Percentiles rank a stretch among this genome's conserved stretches.
These are phyloP conservation scores for Lachnellula arida DNA, from an alignment of 2,329 filamentous ascomycete species.

Conservation along the genomic window DNA sequence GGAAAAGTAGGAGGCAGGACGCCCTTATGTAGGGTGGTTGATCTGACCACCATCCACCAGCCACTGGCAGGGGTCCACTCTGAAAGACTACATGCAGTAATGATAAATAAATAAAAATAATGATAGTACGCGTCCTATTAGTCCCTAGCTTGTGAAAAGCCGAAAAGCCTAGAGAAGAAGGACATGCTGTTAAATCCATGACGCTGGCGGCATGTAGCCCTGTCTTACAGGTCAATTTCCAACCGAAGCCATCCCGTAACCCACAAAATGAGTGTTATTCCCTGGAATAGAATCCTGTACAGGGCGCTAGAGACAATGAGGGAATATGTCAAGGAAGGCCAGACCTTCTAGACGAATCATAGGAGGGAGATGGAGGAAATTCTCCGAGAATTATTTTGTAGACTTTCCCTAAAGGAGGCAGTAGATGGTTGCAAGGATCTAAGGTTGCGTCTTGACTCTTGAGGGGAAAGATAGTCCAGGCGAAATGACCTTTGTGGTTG, in stretches of 20 bases:
- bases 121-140: too few relatives aligned
- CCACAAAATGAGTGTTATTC: neutral
- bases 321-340: neutral
- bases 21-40: neutral
- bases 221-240: too few relatives aligned
- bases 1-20: slow-evolving; percentile 8
- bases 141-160: neutral
- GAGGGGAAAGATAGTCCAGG: neutral
- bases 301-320: neutral
- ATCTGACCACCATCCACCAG: neutral
- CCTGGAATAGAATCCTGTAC: neutral
- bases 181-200: neutral
- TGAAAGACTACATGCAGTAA: neutral
- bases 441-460: neutral
- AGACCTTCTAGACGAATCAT: neutral
- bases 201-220: neutral
- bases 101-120: neutral
- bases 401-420: too few relatives aligned
- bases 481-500: neutral
- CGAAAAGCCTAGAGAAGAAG: neutral
- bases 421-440: neutral
- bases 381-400: too few relatives aligned
- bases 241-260: too few relatives aligned
- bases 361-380: neutral
- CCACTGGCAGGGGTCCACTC: neutral